These are phyloP conservation scores for Hypoxylon sp. DNA, from an alignment of 2,329 filamentous ascomycete species.

Conservation along the genomic window DNA sequence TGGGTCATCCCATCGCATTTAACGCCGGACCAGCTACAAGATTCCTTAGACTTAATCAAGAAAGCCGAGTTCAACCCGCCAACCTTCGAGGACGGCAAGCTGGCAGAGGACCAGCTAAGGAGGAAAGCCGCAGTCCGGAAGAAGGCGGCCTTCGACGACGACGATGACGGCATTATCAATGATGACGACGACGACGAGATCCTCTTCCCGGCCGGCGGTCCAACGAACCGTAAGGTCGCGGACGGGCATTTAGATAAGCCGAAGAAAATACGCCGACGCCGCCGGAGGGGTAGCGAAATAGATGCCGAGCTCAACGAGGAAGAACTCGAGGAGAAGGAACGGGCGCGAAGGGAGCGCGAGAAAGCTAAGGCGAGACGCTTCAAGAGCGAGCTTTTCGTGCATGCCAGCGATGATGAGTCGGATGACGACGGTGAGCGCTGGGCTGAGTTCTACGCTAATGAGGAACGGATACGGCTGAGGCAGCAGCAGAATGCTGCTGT, in stretches of 20 bases:
- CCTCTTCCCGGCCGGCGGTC: constrained; percentile 77
- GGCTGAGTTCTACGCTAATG: constrained; percentile 79
- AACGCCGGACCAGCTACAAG: constrained; percentile 73
- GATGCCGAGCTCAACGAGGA: constrained; percentile 69
- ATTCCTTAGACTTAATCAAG: constrained; percentile 78
- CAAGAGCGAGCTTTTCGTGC: constrained; percentile 87
- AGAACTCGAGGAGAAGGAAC: constrained; percentile 73
- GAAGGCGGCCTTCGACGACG: constrained; percentile 77
- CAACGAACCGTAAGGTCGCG: constrained; percentile 67
- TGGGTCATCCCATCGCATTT: constrained; percentile 82
- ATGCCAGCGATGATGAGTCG: constrained; percentile 89
- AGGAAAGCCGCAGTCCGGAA: constrained; percentile 72
- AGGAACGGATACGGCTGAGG: constrained; percentile 74
- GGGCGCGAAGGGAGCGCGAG: constrained; percentile 74
- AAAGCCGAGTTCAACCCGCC: constrained; percentile 84
- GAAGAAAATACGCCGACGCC: constrained; percentile 72
- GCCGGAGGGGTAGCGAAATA: constrained; percentile 58
- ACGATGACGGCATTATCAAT: constrained; percentile 73
- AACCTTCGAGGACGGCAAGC: constrained; percentile 79
- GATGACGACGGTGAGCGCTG: constrained; percentile 76
- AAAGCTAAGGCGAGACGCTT: constrained; percentile 82
- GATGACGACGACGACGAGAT: constrained; percentile 67
- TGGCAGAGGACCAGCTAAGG: constrained; percentile 83
- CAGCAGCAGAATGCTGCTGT: constrained; percentile 59
- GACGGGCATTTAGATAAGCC: constrained; percentile 67